Percentiles rank a stretch among this genome's conserved stretches.
phyloP scores from a whole-genome alignment of 2,329 filamentous ascomycete species.

The Clarireedia homoeocarpa region DNA sequence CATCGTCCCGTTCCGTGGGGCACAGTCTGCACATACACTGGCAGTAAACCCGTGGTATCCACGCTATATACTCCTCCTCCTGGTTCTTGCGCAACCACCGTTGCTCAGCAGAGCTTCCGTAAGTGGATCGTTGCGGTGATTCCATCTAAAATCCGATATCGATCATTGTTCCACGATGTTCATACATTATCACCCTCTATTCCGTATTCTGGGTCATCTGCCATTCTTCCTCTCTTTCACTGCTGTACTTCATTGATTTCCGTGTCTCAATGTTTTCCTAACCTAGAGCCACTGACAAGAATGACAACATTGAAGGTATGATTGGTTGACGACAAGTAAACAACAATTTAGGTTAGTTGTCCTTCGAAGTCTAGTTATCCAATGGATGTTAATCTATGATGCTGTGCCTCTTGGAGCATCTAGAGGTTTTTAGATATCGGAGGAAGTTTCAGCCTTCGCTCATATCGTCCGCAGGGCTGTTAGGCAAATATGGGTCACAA shows the following conservation, averaged over 20 bases:
- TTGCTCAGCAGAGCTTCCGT: background rate
- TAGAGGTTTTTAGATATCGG: background rate
- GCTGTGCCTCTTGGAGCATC: background rate
- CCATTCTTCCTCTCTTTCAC: no score
- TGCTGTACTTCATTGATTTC: no score
- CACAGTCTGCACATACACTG: conserved; percentile 2
- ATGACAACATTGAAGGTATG: background rate
- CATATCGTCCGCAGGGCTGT: background rate
- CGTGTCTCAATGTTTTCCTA: no score
- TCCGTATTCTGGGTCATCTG: no score
- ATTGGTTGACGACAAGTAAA: background rate
- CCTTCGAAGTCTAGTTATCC: background rate
- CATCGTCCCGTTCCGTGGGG: conserved; percentile 8
- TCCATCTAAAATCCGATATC: background rate
- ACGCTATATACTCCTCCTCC: background rate
- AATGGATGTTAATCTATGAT: background rate
- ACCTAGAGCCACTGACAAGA: no score
- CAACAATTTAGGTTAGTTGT: background rate
- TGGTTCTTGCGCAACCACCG: background rate
- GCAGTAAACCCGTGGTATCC: background rate
- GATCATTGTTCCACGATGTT: background rate
- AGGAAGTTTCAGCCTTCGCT: conserved; percentile 1
- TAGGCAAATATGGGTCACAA: no score
- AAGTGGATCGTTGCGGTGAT: conserved; percentile 1
- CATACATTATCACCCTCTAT: no score